These are phyloP conservation scores for Amanita brunnescens DNA, from an alignment of 768 basidiomycete species.

Conservation along the genomic window DNA sequence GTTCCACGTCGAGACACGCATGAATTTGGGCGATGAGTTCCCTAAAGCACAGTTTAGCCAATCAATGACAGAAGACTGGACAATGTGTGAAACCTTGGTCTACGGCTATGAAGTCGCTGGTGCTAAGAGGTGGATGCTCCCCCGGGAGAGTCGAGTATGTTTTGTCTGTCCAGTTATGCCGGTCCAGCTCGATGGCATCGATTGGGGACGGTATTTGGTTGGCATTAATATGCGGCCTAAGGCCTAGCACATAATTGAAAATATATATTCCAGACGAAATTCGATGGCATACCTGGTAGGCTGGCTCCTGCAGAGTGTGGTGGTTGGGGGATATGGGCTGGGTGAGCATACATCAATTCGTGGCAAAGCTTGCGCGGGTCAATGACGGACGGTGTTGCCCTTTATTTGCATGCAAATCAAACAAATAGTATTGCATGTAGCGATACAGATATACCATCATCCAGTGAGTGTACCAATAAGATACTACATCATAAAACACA, in stretches of 20 bases:
- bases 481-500: not conserved
- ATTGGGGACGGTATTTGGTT: slow-evolving; percentile 89
- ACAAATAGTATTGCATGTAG: not conserved
- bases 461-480: not conserved
- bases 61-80: not conserved
- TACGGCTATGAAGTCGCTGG: slow-evolving; percentile 79
- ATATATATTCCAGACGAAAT: not conserved
- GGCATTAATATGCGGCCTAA: slow-evolving; percentile 78
- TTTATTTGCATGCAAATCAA: not conserved
- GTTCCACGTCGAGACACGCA: slow-evolving; percentile 86
- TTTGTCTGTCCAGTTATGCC: slow-evolving; percentile 66
- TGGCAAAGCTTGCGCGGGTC: no score
- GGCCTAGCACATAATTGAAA: slow-evolving; percentile 34
- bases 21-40: slow-evolving; percentile 86
- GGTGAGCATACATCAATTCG: slow-evolving; percentile 7
- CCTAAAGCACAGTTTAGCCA: slow-evolving; percentile 27
- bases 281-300: slow-evolving; percentile 1
- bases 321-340: slow-evolving; percentile 8
- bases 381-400: no score
- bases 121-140: slow-evolving; percentile 69
- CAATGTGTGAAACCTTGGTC: slow-evolving; percentile 59
- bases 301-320: slow-evolving; percentile 7
- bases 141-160: slow-evolving; percentile 52
- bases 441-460: not conserved
- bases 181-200: slow-evolving; percentile 70